Base-by-base conservation (phyloP, 1,284 basidiomycete species). In the Kwoniella shivajii region DNA sequence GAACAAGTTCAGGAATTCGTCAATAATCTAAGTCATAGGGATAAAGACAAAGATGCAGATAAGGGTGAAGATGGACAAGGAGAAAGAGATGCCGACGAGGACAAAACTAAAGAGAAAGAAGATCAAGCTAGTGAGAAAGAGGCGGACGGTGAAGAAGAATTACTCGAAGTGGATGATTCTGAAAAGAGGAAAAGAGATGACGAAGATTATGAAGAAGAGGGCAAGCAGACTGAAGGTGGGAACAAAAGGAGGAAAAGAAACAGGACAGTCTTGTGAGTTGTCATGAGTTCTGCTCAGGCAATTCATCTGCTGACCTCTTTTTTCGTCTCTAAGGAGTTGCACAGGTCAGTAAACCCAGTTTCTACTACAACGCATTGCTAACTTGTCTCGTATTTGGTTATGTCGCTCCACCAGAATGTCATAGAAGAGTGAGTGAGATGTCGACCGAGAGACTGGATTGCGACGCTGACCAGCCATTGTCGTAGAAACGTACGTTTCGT, bases 401-500 rank as follows among this genome's bases (percentile, higher is more conserved):
- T 22, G 9, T 20, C 18, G 3, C 18, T 14, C 13, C 5, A 30
- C 56, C 60, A 42, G 76, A 78, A 45, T 78, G 76, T 63, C 75
- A 78, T 61, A 56, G 76, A 22, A 61, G 76, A 59, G 70, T 72
- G 52, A 72, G 75, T 71, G 0, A 11, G 36, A 16, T n/a, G 24
- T 26, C 4, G 10, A 24, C 11, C 14, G 10, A 9, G 13, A 6
- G 34, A 1, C 31, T 34, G 7, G 37, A 38, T 38, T 38, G 37
- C 13, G 16, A 3, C 20, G 48, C 36, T 38, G 16, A 42, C 39
- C 45, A 43, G 26, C 29, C 52, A 54, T 38, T 42, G 0, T 22
- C 5, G 3, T 60, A 74, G 71, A 74, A 73, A 73, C 73, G 72
- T 73, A 57, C 47, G 67, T 60, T n/a, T n/a, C n/a, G n/a, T n/a